Base-by-base conservation (phyloP, 2,329 filamentous ascomycete species). In the Colletotrichum cuscutae region DNA sequence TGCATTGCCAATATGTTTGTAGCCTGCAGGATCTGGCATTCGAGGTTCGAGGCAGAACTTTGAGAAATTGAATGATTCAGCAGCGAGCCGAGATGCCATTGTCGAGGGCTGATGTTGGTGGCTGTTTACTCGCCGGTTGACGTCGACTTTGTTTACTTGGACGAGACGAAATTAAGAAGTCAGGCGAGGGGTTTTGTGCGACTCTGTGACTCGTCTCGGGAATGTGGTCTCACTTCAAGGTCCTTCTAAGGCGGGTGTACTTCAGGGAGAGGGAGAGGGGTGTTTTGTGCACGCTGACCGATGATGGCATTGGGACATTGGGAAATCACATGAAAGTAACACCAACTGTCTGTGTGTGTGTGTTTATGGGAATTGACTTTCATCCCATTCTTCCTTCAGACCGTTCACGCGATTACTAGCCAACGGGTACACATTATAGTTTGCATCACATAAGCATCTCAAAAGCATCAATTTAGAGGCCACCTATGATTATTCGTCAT, bases 301-400 rank as follows among this genome's bases (percentile, higher is more conserved):
- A 26, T 12, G 26, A 65, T 42, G 26, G 56, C 13, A 68, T 56
- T 35, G 32, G 32, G 11, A 35, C 13, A 68, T 56, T 12, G 32
- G 32, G 11, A 35, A 35, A 32, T 46, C 65, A 56, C 57, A 68
- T 68, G 65, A 32, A 30, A 37, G 12, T 9, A 11, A 4, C 4
- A 28, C 28, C 28, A 32, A 32, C 8, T 32, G 30, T 32, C 8
- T 30, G 28, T 30, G 3, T 35, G 32, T 35, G 32, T 3, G 26
- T 4, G 53, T 26, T 32, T 12, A 30, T 15, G 22, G 32, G 56
- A 68, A 68, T 71, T 71, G 68, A 71, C 42, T 37, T 63, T 71
- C 68, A 28, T 71, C 68, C 59, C 57, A 68, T 61, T 9, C 28
- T 13, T 24, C 26, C 35, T 15, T 32, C 35, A 24, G 37, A 42